Base-by-base conservation (phyloP, 441 rosid genomes). In the Croton laevigatus region DNA sequence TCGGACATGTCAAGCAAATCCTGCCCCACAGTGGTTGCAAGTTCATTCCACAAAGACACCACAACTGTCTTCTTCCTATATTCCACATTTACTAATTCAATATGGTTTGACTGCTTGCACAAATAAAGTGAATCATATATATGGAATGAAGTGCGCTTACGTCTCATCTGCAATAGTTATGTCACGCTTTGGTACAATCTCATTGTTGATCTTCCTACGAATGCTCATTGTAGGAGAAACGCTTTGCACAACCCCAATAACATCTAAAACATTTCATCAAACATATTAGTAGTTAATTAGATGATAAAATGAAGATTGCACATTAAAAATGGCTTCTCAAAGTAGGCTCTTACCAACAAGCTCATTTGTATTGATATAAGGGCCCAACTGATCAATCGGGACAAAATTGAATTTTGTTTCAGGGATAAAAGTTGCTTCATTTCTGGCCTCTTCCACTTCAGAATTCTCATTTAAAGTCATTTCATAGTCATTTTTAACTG, bases 401-500 rank as follows among this genome's bases (percentile, higher is more conserved):
- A 94, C 89, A 79, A 91, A 87, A 73, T 80, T 87, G 73, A 91
- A 91, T 68, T 86, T 91, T 0, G 91, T 87, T 79, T 90, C 91
- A 23, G 98, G 93, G 51, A 94, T 77, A 72, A 87, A 84, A 68
- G 83, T 44, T 69, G 81, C 88, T 80, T 90, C 97, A 68, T 82
- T 76, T 62, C 73, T 79, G 68, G 82, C 97, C 81, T 89, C 97
- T 71, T 94, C 97, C 53, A 90, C 97, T 76, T 82, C 87, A 64
- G 98, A 91, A 46, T 87, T 86, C 73, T 94, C 97, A 77, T 89
- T 89, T 77, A 91, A 74, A 17, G 84, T 94, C 98, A 90, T 89
- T 80, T 90, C 98, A 79, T 92, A 94, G 73, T 94, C 98, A 80
- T 94, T 94, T 54, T 89, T 82, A 68, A 94, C 93, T 0, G 91